A percentile compares a stretch with the other conserved stretches of the same genome.
Evolutionary conservation across 2,329 filamentous ascomycete genomes (phyloP).

Genomic region (Fusarium veterinarium): DNA sequence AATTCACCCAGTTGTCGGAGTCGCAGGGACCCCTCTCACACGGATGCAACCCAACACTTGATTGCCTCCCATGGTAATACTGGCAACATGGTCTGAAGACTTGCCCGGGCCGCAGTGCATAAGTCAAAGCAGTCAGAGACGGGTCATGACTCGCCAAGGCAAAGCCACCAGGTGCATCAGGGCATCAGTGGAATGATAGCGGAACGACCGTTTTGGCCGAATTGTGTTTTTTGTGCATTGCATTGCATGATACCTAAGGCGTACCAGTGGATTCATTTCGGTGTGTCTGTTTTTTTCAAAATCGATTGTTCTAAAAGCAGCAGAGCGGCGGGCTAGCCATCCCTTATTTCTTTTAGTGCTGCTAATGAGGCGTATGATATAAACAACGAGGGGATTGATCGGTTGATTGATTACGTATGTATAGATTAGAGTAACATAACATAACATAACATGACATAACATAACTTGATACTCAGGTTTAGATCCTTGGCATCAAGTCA

Average conservation of each 20-base stretch:
- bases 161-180: conserved; percentile 12
- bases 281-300: background rate
- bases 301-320: conserved; percentile 14
- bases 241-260: conserved; percentile 42
- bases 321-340: conserved; percentile 8
- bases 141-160: conserved; percentile 24
- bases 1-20: background rate
- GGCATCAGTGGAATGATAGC: conserved; percentile 16
- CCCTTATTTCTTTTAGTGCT: conserved; percentile 12
- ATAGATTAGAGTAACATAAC: conserved; percentile 33
- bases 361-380: conserved; percentile 28
- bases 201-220: conserved; percentile 14
- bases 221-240: conserved; percentile 31
- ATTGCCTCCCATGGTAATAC: background rate
- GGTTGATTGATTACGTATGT: background rate
- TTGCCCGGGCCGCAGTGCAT: conserved; percentile 1
- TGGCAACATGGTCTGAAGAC: background rate
- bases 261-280: conserved; percentile 27
- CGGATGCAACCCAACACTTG: background rate
- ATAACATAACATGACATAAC: conserved; percentile 6
- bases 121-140: conserved; percentile 12
- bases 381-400: conserved; percentile 14
- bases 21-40: background rate
- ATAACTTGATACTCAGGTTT: conserved; percentile 2
- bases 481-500: background rate